These are phyloP conservation scores for Psidium guajava DNA, from an alignment of 345 rosid species.

Conservation along the genomic window DNA sequence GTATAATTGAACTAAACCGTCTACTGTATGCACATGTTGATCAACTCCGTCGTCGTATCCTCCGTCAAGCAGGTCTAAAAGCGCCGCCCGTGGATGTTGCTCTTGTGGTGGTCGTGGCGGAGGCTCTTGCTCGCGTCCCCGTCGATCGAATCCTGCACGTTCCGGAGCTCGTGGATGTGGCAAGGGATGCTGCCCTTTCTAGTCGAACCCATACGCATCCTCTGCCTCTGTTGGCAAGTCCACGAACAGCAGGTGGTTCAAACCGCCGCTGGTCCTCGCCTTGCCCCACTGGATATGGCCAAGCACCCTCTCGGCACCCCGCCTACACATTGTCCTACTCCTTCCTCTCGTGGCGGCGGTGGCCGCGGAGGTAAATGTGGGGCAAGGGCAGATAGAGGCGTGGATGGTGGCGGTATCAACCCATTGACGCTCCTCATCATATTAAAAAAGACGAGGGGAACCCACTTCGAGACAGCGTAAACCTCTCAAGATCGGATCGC, in stretches of 20 bases:
- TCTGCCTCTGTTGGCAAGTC: conserved; percentile 47
- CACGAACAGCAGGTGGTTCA: conserved; percentile 67
- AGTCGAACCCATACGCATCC: conserved; percentile 59
- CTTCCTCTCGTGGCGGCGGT: conserved; percentile 6
- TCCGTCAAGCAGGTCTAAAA: conserved; percentile 20
- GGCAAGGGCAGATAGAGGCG: conserved; percentile 26
- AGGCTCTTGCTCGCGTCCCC: conserved; percentile 29
- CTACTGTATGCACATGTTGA: not conserved
- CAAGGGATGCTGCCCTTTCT: conserved; percentile 71
- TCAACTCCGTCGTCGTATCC: not conserved
- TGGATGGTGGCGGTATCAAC: not conserved
- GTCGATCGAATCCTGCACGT: conserved; percentile 52
- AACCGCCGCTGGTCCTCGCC: conserved; percentile 15
- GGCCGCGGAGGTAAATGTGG: conserved; percentile 11
- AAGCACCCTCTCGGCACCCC: too few species aligned
- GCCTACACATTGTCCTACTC: not conserved
- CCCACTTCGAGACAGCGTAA: too few species aligned
- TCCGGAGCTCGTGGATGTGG: conserved; percentile 55
- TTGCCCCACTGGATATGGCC: too few species aligned
- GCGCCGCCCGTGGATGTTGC: conserved; percentile 22
- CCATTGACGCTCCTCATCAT: conserved; percentile 4
- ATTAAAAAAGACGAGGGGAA: too few species aligned
- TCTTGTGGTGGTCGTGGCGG: conserved; percentile 13
- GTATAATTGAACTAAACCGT: too few species aligned
- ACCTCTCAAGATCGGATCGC: too few species aligned